Percentiles rank a stretch among this genome's conserved stretches.
Evolutionary conservation across 2,329 filamentous ascomycete species (phyloP).

Genomic region (Allantophomopsis cytisporea): DNA sequence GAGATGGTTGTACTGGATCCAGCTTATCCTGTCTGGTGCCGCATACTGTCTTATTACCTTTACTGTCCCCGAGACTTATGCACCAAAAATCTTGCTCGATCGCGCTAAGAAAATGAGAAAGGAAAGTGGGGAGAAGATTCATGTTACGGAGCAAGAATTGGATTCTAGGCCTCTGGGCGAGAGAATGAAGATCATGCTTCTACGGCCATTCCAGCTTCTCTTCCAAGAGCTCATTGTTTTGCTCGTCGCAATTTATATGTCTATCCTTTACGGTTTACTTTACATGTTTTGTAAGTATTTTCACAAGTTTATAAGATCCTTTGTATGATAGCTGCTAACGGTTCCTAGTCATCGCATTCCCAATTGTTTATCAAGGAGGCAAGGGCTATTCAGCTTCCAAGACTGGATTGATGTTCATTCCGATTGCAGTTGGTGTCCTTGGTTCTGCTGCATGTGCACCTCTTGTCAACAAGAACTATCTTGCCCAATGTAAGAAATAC

Average conservation of each 20-base stretch:
- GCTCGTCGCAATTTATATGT: conserved; percentile 76
- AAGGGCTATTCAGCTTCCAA: conserved; percentile 65
- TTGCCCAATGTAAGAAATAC: conserved; percentile 45
- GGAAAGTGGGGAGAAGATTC: conserved; percentile 48
- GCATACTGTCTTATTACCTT: conserved; percentile 70
- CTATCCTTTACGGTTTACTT: conserved; percentile 55
- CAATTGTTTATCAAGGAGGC: conserved; percentile 56
- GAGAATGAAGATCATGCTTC: conserved; percentile 58
- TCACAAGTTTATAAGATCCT: too few relatives aligned
- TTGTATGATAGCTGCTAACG: background rate
- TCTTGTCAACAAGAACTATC: conserved; percentile 70
- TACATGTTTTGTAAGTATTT: conserved; percentile 28
- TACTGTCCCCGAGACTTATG: conserved; percentile 84
- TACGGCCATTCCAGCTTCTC: conserved; percentile 75
- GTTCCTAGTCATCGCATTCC: conserved; percentile 21
- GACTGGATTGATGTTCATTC: conserved; percentile 81
- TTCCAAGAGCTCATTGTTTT: conserved; percentile 78
- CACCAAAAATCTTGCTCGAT: conserved; percentile 59
- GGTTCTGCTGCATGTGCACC: conserved; percentile 53
- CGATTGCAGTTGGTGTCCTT: conserved; percentile 63
- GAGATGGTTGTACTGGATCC: conserved; percentile 82
- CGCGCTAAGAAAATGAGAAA: conserved; percentile 62
- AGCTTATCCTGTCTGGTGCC: conserved; percentile 59
- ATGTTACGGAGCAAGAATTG: conserved; percentile 71
- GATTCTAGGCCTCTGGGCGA: conserved; percentile 57